These are phyloP conservation scores for Xanthoceras sorbifolium DNA, from an alignment of 345 rosid species.

Conservation along the genomic window DNA sequence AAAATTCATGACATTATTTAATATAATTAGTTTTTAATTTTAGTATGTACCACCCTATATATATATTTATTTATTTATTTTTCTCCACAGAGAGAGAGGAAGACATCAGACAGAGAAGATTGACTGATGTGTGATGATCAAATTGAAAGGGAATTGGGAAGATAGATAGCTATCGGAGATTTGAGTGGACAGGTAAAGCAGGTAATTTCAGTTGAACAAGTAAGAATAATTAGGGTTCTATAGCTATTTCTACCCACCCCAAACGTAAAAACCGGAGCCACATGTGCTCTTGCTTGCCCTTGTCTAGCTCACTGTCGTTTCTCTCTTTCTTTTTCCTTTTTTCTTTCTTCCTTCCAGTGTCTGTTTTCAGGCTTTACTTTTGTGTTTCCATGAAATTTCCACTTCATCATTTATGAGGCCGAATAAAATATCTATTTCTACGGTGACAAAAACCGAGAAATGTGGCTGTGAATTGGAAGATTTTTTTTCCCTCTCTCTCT, in stretches of 20 bases:
- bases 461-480: neutral
- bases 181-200: conserved; percentile 34
- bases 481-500: neutral
- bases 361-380: neutral
- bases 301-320: conserved; percentile 10
- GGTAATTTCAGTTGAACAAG: conserved; percentile 31
- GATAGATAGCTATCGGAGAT: conserved; percentile 3
- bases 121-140: conserved; percentile 44
- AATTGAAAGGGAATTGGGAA: neutral
- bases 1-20: neutral
- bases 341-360: neutral
- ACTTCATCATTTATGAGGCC: conserved; percentile 6
- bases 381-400: conserved; percentile 13
- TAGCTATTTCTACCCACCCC: conserved; percentile 38
- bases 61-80: too few species aligned
- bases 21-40: conserved; percentile 1
- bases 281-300: conserved; percentile 40
- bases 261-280: conserved; percentile 50
- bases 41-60: neutral
- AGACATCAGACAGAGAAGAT: conserved; percentile 6
- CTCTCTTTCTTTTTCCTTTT: neutral
- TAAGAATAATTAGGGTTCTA: conserved; percentile 37
- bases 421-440: neutral
- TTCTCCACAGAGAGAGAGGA: neutral
- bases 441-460: neutral